Evolutionary conservation across 257 asterid genomes (phyloP).

Genomic region (Catharanthus roseus): DNA sequence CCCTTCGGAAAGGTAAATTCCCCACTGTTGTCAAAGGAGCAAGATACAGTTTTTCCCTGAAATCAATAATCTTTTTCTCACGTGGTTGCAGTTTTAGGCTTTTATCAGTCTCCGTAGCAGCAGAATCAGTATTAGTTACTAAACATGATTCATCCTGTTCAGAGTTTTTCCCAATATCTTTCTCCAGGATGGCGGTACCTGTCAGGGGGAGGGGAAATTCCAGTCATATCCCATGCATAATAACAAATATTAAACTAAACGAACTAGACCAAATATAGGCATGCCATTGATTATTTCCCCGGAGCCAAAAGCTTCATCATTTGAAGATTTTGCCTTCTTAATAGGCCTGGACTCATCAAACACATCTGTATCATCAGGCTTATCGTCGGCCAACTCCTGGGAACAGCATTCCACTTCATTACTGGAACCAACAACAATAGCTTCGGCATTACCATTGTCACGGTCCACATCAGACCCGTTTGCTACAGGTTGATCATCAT

Average conservation of each 20-base stretch:
- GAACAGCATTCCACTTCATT: conserved; percentile 25
- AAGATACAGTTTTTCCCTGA: conserved; percentile 81
- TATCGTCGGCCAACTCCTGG: conserved; percentile 32
- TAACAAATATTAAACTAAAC: conserved; percentile 9
- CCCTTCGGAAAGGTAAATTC: conserved; percentile 82
- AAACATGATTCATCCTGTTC: conserved; percentile 27
- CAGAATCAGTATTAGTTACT: conserved; percentile 19
- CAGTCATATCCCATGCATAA: neutral
- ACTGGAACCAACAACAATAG: conserved; percentile 20
- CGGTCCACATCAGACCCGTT: conserved; percentile 34
- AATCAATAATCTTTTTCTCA: conserved; percentile 83
- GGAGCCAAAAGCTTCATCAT: conserved; percentile 30
- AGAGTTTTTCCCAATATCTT: conserved; percentile 24
- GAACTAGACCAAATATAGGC: conserved; percentile 15
- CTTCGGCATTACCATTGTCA: conserved; percentile 31
- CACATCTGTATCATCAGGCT: conserved; percentile 27
- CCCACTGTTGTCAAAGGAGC: conserved; percentile 97
- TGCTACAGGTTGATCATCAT: conserved; percentile 30
- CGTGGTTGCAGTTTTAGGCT: conserved; percentile 76
- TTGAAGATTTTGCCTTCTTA: conserved; percentile 66
- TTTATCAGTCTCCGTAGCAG: conserved; percentile 50
- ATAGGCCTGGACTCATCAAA: conserved; percentile 52
- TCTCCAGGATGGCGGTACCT: conserved; percentile 33
- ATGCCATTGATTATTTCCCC: conserved; percentile 36
- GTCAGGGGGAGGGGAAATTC: conserved; percentile 19